A percentile compares a stretch with the other conserved stretches of the same genome.
These are phyloP conservation scores for Reutealis trisperma DNA, from an alignment of 345 rosid species.

Conservation along the genomic window DNA sequence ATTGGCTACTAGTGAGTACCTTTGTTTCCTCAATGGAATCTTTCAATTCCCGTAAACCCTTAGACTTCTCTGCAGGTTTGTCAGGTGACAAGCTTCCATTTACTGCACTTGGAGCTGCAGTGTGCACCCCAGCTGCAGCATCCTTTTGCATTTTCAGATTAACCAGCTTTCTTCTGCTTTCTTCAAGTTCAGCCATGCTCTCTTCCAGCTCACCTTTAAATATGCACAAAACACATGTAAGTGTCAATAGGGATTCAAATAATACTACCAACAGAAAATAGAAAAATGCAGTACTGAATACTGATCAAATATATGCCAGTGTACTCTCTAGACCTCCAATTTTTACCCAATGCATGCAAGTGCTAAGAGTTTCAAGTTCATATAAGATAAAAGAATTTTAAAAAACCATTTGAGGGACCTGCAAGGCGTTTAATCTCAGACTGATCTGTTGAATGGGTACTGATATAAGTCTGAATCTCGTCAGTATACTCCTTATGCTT, in stretches of 20 bases:
- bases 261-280: conserved; percentile 1
- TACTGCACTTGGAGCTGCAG: conserved; percentile 48
- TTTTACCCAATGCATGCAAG: neutral
- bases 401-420: conserved; percentile 48
- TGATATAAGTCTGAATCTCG: conserved; percentile 48
- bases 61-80: conserved; percentile 66
- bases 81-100: conserved; percentile 83
- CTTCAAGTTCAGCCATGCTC: conserved; percentile 81
- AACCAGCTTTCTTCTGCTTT: conserved; percentile 82
- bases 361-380: neutral
- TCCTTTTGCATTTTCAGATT: conserved; percentile 84
- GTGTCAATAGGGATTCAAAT: conserved; percentile 23
- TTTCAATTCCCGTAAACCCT: conserved; percentile 66
- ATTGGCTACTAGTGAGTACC: conserved; percentile 42
- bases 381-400: neutral
- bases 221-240: conserved; percentile 23
- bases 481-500: conserved; percentile 63
- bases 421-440: conserved; percentile 69
- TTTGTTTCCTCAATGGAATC: conserved; percentile 74
- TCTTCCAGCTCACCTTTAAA: conserved; percentile 85
- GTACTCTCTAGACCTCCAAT: neutral
- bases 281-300: neutral
- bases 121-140: conserved; percentile 57
- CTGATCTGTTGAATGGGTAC: conserved; percentile 58
- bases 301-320: neutral